Percentiles rank a stretch among this genome's conserved stretches.
phyloP scores from a whole-genome alignment of 257 asterid species.

The Solanum clarkiae region DNA sequence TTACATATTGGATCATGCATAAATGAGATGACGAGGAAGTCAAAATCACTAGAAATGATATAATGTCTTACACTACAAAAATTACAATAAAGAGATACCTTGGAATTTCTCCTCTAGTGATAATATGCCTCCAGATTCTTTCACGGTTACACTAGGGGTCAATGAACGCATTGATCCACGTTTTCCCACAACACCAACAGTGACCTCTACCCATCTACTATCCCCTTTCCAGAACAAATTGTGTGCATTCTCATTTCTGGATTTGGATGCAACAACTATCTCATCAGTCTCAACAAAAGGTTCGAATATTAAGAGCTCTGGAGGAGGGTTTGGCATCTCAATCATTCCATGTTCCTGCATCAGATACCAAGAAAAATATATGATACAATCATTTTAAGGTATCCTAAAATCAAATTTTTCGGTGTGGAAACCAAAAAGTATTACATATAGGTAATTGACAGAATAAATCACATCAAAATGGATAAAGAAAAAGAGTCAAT shows the following conservation, averaged over 20 bases:
- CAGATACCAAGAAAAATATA: neutral
- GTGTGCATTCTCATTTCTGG: constrained; percentile 28
- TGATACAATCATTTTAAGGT: neutral
- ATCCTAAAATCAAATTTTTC: neutral
- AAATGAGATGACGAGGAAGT: neutral
- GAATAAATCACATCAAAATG: neutral
- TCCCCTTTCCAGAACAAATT: constrained; percentile 61
- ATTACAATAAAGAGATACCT: constrained; percentile 24
- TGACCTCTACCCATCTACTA: constrained; percentile 89
- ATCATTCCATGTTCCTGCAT: constrained; percentile 62
- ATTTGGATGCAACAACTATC: constrained; percentile 42
- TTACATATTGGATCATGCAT: neutral
- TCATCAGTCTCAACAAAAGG: constrained; percentile 84
- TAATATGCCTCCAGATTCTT: constrained; percentile 77
- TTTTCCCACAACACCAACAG: constrained; percentile 78
- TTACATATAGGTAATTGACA: neutral
- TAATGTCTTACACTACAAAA: neutral
- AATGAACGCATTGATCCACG: constrained; percentile 63
- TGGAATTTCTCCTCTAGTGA: constrained; percentile 92
- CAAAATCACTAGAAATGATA: neutral
- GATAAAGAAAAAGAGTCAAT: neutral
- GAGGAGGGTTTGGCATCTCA: constrained; percentile 87
- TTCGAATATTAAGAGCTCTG: constrained; percentile 65
- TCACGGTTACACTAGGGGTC: constrained; percentile 85
- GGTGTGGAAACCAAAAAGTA: neutral